Conservation (phyloP, 441 rosid genomes). For the Jatropha multifida region DNA sequence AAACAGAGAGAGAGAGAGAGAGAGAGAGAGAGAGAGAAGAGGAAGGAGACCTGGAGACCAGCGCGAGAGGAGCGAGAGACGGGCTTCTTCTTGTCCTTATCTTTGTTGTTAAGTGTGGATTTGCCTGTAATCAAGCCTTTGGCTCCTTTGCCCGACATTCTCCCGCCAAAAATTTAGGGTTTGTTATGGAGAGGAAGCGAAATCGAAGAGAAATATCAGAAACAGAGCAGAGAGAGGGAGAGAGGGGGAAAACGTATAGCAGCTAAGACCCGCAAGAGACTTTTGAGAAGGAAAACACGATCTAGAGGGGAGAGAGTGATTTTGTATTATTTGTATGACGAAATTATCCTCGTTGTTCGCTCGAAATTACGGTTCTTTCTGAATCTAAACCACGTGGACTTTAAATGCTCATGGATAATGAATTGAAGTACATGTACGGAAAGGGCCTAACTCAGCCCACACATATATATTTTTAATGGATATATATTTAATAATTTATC, state of each 20-base stretch:
- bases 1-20: not conserved
- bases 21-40: not conserved
- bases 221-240: not conserved
- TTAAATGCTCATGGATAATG: not conserved
- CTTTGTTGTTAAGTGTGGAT: slow-evolving; percentile 58
- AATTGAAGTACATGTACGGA: not conserved
- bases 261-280: not conserved
- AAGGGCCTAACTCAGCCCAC: not conserved
- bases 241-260: not conserved
- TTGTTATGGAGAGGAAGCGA: slow-evolving; percentile 5
- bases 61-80: slow-evolving; percentile 90
- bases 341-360: slow-evolving; percentile 13
- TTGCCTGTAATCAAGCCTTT: slow-evolving; percentile 83
- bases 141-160: slow-evolving; percentile 96
- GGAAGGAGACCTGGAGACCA: slow-evolving; percentile 67
- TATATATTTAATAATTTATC: too few relatives aligned
- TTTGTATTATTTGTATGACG: not conserved
- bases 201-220: not conserved
- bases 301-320: not conserved
- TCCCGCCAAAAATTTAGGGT: slow-evolving; percentile 24
- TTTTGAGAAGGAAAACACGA: not conserved
- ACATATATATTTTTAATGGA: too few relatives aligned
- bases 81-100: slow-evolving; percentile 89
- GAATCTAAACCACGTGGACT: not conserved
- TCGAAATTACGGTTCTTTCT: not conserved